phyloP scores from a whole-genome alignment of 2,329 filamentous ascomycete species.

The Arthroderma sp. region DNA sequence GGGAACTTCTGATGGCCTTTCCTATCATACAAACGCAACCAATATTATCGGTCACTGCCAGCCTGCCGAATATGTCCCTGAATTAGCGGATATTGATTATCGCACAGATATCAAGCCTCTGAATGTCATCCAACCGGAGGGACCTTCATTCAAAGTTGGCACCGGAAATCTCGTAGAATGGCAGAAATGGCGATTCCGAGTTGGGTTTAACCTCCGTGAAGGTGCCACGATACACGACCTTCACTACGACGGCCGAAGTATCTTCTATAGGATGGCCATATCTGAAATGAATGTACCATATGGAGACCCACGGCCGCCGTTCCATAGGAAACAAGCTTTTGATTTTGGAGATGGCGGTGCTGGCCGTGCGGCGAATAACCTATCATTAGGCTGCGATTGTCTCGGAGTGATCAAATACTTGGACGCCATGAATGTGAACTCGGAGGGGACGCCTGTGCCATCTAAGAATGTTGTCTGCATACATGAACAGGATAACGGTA shows the following conservation, averaged over 20 bases:
- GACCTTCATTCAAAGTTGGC: constrained; percentile 48
- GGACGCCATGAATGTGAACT: constrained; percentile 37
- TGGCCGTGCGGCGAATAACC: constrained; percentile 50
- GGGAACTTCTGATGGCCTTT: constrained; percentile 37
- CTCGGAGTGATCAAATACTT: constrained; percentile 53
- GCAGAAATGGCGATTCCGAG: constrained; percentile 55
- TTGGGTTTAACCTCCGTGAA: constrained; percentile 57
- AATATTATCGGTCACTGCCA: constrained; percentile 41
- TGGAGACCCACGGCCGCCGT: constrained; percentile 49
- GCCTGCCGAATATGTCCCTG: constrained; percentile 38
- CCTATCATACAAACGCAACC: constrained; percentile 28
- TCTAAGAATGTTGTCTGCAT: constrained; percentile 52
- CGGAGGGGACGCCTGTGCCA: constrained; percentile 39
- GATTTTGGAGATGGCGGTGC: constrained; percentile 55
- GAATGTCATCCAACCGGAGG: constrained; percentile 55
- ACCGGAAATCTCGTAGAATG: constrained; percentile 39
- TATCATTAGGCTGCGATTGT: constrained; percentile 55
- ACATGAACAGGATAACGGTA: constrained; percentile 57
- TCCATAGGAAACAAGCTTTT: constrained; percentile 55
- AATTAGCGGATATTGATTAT: constrained; percentile 37
- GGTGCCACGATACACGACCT: constrained; percentile 55
- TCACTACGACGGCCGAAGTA: constrained; percentile 47
- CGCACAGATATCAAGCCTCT: constrained; percentile 50
- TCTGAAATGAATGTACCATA: constrained; percentile 57
- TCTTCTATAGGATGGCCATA: constrained; percentile 52